Evolutionary conservation across 139 green algal species (phyloP), one percentile per base, ranked within the genome.

Genomic region (Mychonastes homosphaera): DNA sequence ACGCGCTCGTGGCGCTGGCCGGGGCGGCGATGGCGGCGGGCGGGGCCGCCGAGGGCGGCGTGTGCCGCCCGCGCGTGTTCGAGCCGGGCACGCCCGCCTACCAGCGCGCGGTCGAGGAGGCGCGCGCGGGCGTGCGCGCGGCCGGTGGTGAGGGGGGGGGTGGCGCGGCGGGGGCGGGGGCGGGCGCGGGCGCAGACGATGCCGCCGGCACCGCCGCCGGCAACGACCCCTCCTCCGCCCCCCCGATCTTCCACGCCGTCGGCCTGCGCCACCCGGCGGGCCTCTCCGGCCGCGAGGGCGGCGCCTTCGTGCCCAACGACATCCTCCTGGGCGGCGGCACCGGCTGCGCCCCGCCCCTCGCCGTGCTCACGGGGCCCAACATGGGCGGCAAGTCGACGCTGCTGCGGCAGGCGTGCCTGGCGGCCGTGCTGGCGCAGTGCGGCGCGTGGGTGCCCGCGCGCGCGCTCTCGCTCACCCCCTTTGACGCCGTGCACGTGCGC

Each of bases 341-440:
- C 62, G 30, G 10, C 10, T 3, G 23, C 24, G 4, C 10, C 16
- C 15, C 24, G 52, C 12, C 34, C 57, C 4, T n/a, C n/a, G n/a
- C n/a, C n/a, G n/a, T n/a, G n/a, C n/a, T n/a, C n/a, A 93, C 83
- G 4, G 81, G 92, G 2, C 90, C 92, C 52, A 99, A 99, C 79
- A 99, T 98, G 92, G 92, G 92, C 45, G 92, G 92, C 64, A 98
- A 98, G 73, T 85, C 69, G 58, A 97, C 92, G 6, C 74, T 97
- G 43, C 77, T 98, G 65, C 73, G 91, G 34, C 88, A 95, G 58
- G 78, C 86, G 18, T 97, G 90, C 73, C 82, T 97, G 32, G 84
- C 89, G 3, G 69, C 81, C 2, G 26, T 97, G 29, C 56, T 95
- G 63, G 88, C 85, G 2, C 89, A 94, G 75, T 71, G 92, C 8